Percentiles rank a stretch among this genome's conserved stretches.
phyloP scores from a whole-genome alignment of 345 rosid species.

The Gossypium australe region DNA sequence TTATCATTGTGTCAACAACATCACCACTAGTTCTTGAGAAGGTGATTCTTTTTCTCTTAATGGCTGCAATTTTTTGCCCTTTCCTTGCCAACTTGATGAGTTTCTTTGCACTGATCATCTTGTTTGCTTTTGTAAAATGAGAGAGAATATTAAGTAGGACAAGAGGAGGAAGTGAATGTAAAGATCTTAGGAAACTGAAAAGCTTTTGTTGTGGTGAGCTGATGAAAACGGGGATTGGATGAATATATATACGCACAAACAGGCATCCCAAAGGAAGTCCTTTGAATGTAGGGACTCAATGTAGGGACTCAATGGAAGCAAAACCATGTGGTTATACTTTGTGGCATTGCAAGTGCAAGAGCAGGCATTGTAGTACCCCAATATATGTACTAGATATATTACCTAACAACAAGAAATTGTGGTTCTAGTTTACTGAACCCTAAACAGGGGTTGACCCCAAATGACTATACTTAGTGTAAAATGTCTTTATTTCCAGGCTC shows the following conservation, averaged over 20 bases:
- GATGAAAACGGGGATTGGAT: not conserved
- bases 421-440: not conserved
- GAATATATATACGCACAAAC: not conserved
- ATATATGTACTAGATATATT: not conserved
- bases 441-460: too few relatives aligned
- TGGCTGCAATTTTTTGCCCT: constrained; percentile 26
- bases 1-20: too few relatives aligned
- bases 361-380: not conserved
- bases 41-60: constrained; percentile 24
- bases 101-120: constrained; percentile 27
- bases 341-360: not conserved
- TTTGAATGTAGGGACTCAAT: not conserved
- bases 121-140: not conserved
- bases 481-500: too few relatives aligned
- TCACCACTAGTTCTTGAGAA: not conserved
- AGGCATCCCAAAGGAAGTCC: not conserved
- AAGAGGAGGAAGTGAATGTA: not conserved
- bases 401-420: not conserved
- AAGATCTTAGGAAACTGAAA: not conserved
- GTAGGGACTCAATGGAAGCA: not conserved
- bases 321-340: not conserved
- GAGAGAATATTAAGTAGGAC: not conserved
- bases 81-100: constrained; percentile 32
- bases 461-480: too few relatives aligned
- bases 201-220: not conserved